These are phyloP conservation scores for Castanea crenata DNA, from an alignment of 306 rosid genomes.

Conservation along the genomic window DNA sequence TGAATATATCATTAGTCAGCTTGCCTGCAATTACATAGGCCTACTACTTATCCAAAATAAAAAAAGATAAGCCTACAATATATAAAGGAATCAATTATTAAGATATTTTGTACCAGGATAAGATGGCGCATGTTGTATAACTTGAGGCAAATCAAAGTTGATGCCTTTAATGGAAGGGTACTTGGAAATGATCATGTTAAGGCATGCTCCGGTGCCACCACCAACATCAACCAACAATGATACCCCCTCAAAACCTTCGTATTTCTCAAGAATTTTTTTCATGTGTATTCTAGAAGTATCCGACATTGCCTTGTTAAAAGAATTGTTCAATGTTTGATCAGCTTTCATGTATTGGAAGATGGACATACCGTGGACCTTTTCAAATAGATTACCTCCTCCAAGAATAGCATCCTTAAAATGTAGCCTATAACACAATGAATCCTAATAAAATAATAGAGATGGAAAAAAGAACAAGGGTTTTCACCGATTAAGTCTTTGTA, in stretches of 20 bases:
- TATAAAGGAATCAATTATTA: background rate
- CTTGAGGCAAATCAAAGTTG: slow-evolving; percentile 45
- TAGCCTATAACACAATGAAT: slow-evolving; percentile 1
- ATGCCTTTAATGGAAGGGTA: slow-evolving; percentile 33
- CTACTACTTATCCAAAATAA: no score
- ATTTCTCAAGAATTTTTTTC: slow-evolving; percentile 23
- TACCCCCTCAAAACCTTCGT: slow-evolving; percentile 30
- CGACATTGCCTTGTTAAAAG: slow-evolving; percentile 28
- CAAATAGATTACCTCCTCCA: slow-evolving; percentile 27
- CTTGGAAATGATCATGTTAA: slow-evolving; percentile 25
- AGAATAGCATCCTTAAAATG: slow-evolving; percentile 30
- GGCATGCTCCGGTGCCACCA: slow-evolving; percentile 36
- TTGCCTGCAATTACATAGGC: no score
- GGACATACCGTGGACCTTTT: slow-evolving; percentile 25
- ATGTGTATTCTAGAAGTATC: background rate
- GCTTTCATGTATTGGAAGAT: slow-evolving; percentile 9
- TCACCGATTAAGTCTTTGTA: no score
- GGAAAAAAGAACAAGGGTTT: no score
- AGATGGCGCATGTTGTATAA: slow-evolving; percentile 24
- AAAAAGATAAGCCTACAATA: no score
- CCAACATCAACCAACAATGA: slow-evolving; percentile 39
- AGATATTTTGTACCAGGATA: slow-evolving; percentile 16
- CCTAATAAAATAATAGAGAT: no score
- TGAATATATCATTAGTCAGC: no score
- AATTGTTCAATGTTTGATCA: background rate